Evolutionary conservation across 495 filamentous ascomycete genomes (phyloP).

Genomic region (Podospora pseudopauciseta): DNA sequence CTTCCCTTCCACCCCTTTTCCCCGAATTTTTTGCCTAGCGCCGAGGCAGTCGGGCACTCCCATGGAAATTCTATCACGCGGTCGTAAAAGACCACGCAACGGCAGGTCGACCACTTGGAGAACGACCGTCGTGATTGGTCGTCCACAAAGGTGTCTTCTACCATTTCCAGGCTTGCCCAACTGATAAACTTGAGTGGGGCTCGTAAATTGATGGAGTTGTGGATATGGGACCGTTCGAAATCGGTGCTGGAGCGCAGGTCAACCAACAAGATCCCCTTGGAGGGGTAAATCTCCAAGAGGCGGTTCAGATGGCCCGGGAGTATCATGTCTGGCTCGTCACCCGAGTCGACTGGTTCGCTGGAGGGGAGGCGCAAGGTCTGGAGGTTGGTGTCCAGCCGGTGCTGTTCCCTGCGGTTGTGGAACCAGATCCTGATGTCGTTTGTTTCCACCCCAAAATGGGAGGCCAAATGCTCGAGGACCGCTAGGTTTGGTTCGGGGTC

Average conservation of each 20-base stretch:
- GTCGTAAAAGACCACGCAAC: conserved; percentile 50
- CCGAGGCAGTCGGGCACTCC: conserved; percentile 45
- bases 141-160: conserved; percentile 46
- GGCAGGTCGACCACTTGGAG: conserved; percentile 41
- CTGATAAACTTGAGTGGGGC: conserved; percentile 40
- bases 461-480: conserved; percentile 40
- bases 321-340: conserved; percentile 39
- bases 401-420: conserved; percentile 42
- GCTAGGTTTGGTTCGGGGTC: conserved; percentile 38
- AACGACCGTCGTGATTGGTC: conserved; percentile 43
- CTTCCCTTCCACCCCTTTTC: conserved; percentile 43
- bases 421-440: conserved; percentile 45
- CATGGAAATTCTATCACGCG: conserved; percentile 42
- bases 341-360: conserved; percentile 10
- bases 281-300: conserved; percentile 44
- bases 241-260: conserved; percentile 42
- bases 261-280: conserved; percentile 42
- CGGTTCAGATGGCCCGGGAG: conserved; percentile 46
- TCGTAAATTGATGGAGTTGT: conserved; percentile 46
- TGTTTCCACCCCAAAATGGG: conserved; percentile 40
- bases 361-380: conserved; percentile 36
- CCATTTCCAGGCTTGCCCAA: conserved; percentile 37
- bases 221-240: conserved; percentile 47
- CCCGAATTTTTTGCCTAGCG: conserved; percentile 38
- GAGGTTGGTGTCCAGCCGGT: conserved; percentile 37